phyloP scores from a whole-genome alignment of 768 basidiomycete species.

The Cyclocybe cylindracea region DNA sequence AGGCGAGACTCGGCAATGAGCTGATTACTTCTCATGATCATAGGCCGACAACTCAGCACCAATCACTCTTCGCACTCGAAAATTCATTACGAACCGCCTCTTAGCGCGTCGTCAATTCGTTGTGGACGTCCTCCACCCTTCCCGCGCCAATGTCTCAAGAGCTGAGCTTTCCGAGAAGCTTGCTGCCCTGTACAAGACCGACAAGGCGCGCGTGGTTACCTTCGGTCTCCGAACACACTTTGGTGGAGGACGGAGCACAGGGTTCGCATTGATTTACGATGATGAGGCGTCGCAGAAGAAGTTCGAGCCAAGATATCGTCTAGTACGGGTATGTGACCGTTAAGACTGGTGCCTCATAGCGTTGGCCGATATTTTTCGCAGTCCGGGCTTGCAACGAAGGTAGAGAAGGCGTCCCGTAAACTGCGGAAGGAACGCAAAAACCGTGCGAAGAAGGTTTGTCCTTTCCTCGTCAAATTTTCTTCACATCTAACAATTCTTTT shows the following conservation, averaged over 20 bases:
- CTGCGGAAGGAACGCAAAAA: constrained; percentile 99
- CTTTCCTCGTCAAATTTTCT: background rate
- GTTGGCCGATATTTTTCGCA: constrained; percentile 26
- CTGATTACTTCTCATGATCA: constrained; percentile 15
- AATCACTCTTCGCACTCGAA: constrained; percentile 95
- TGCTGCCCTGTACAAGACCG: constrained; percentile 88
- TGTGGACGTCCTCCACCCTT: constrained; percentile 94
- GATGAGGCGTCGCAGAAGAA: constrained; percentile 92
- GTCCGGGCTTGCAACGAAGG: constrained; percentile 74
- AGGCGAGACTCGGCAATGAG: background rate
- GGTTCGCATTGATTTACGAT: constrained; percentile 97
- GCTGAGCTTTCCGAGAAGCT: constrained; percentile 91
- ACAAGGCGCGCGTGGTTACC: constrained; percentile 86
- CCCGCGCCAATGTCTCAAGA: constrained; percentile 91
- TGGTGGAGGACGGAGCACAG: constrained; percentile 97
- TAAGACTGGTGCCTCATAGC: background rate
- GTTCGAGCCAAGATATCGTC: constrained; percentile 95
- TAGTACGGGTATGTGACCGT: constrained; percentile 78
- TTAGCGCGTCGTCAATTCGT: constrained; percentile 95
- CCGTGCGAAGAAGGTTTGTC: constrained; percentile 90
- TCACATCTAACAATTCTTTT: constrained; percentile 12
- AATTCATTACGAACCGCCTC: constrained; percentile 99
- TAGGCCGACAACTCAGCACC: constrained; percentile 82
- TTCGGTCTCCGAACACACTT: constrained; percentile 96
- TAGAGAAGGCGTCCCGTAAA: constrained; percentile 91